Evolutionary conservation across 805 yeast genomes (phyloP), one percentile per base, ranked within the genome.

Genomic region (Pichia rugopelliculosa): DNA sequence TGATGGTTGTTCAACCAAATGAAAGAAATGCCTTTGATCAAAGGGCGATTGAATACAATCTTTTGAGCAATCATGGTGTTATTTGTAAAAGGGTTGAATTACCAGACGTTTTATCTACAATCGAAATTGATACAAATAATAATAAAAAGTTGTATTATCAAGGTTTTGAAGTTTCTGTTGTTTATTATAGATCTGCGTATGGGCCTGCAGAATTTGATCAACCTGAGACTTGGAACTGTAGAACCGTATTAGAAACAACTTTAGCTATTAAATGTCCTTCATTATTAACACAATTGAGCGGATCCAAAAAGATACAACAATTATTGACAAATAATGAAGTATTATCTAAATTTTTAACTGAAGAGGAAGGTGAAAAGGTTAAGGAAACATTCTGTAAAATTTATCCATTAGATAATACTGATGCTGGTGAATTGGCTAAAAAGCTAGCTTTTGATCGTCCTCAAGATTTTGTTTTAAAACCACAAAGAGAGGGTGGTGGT

Each of bases 401-500:
- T 18, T 81, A 86, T 63, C 97, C 99, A 15, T 65, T 93, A 55
- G 98, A 91, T 63, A 74, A 77, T 46, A 71, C 87, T 0, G 70
- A 67, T 36, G 71, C 73, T 30, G 96, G 96, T 3, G 55, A 58
- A 39, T 48, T 59, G 34, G 96, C 93, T 6, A 79, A 76, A 49
- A 67, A 74, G 50, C 64, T 87, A 40, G 96, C 95, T 1, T 69
- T 83, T 41, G 80, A 77, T 52, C 51, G 65, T 2, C 91, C 96
- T 0, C 79, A 77, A 46, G 72, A 75, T 22, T 93, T 71, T 62
- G 99, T 93, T 1, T 73, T 93, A 57, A 93, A 93, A 61, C 99
- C 99, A 4, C 99, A 93, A 67, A 78, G 99, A 70, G 99, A 93
- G 71, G 99, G 99, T 36, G 99, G 99, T 41, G 99, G 99, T 18